These are phyloP conservation scores for Excoecaria cochinchinensis DNA, from an alignment of 345 rosid species.

Conservation along the genomic window DNA sequence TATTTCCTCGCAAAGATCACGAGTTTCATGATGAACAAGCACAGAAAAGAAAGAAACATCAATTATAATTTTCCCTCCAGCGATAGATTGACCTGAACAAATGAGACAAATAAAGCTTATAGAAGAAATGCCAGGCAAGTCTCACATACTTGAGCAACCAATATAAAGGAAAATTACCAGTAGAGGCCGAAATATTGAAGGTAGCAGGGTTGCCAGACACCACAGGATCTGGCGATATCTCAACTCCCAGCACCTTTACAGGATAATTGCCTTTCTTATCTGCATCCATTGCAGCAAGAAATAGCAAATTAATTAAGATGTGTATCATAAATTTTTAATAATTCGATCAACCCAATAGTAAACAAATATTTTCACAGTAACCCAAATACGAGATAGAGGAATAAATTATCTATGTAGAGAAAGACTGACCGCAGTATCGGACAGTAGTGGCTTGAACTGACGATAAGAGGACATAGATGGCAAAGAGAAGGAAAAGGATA, in stretches of 20 bases:
- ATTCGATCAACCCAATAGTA: not conserved
- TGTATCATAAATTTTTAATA: not conserved
- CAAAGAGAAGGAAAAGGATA: not conserved
- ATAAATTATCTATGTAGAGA: not conserved
- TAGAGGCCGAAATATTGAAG: constrained; percentile 55
- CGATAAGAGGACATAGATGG: constrained; percentile 13
- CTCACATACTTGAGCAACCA: too few relatives aligned
- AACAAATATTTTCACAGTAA: not conserved
- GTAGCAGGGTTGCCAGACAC: constrained; percentile 49
- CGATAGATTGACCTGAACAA: constrained; percentile 40
- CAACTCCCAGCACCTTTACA: constrained; percentile 47
- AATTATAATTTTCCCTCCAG: constrained; percentile 55
- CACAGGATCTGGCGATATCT: constrained; percentile 61
- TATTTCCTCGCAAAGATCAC: constrained; percentile 55
- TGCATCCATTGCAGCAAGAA: constrained; percentile 18
- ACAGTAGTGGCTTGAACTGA: constrained; percentile 17
- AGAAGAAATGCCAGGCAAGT: not conserved
- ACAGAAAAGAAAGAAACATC: constrained; percentile 45
- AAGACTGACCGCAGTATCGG: constrained; percentile 33
- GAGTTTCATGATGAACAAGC: constrained; percentile 53
- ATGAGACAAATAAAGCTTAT: not conserved
- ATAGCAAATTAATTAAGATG: not conserved
- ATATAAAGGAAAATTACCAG: constrained; percentile 32
- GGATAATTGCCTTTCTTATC: constrained; percentile 45
- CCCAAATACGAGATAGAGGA: not conserved